phyloP scores from a whole-genome alignment of 2,329 filamentous ascomycete species.

The Orbilia blumenaviensis region DNA sequence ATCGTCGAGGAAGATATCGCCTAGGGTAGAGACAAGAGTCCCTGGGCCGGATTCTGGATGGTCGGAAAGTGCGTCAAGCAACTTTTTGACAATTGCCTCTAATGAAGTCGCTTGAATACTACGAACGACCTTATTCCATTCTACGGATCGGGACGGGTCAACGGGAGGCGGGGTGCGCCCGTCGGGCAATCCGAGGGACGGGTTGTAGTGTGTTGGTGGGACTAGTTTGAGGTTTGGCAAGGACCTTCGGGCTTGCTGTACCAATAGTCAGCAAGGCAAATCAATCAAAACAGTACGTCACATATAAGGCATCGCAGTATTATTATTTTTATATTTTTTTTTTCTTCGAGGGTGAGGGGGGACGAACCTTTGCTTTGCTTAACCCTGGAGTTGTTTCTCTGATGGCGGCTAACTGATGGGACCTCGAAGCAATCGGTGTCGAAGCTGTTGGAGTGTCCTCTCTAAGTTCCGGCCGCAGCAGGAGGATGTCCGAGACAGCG shows the following conservation, averaged over 20 bases:
- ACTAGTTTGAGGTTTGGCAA: constrained; percentile 51
- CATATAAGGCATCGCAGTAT: not conserved
- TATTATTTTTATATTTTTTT: too few relatives aligned
- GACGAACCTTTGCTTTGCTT: constrained; percentile 45
- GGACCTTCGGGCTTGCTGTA: constrained; percentile 49
- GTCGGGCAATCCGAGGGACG: constrained; percentile 23
- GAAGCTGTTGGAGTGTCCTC: constrained; percentile 2
- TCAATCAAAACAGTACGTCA: not conserved
- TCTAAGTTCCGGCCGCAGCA: constrained; percentile 15
- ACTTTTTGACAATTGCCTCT: constrained; percentile 48
- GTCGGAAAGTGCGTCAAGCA: constrained; percentile 50
- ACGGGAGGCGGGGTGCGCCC: constrained; percentile 38
- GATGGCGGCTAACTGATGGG: constrained; percentile 14
- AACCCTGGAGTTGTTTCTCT: constrained; percentile 17
- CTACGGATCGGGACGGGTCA: constrained; percentile 50
- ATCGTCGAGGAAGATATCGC: constrained; percentile 52
- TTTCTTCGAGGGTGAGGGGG: too few relatives aligned
- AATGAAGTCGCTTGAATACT: constrained; percentile 48
- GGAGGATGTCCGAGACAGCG: constrained; percentile 19
- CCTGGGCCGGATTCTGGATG: constrained; percentile 50
- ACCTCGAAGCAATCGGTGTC: constrained; percentile 24
- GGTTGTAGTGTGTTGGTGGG: constrained; percentile 50
- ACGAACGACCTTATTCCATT: constrained; percentile 54
- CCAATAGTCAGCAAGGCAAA: not conserved
- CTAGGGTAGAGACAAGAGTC: constrained; percentile 41